phyloP scores from a whole-genome alignment of 768 basidiomycete genomes.

The Steccherinum ochraceum region DNA sequence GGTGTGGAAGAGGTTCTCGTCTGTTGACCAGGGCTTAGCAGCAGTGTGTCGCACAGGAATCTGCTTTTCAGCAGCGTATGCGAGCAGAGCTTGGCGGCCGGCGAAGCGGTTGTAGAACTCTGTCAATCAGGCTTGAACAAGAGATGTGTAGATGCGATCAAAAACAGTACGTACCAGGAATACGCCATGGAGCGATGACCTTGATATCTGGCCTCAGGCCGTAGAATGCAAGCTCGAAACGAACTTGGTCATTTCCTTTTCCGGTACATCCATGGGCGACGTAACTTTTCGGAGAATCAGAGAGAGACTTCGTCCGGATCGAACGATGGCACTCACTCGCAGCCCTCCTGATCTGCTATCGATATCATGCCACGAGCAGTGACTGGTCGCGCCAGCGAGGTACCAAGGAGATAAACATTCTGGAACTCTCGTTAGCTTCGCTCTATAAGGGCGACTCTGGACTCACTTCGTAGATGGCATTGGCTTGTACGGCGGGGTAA shows the following conservation, averaged over 20 bases:
- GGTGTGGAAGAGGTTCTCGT: constrained; percentile 99
- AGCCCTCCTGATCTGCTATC: constrained; percentile 82
- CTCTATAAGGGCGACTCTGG: background rate
- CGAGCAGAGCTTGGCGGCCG: constrained; percentile 88
- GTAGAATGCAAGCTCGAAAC: constrained; percentile 98
- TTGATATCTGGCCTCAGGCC: constrained; percentile 98
- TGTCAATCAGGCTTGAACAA: constrained; percentile 19
- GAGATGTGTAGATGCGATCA: background rate
- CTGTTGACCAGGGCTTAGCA: constrained; percentile 98
- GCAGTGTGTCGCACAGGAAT: constrained; percentile 95
- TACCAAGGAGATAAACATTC: constrained; percentile 96
- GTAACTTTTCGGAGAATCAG: constrained; percentile 43
- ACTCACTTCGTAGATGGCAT: constrained; percentile 93
- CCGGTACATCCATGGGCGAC: constrained; percentile 99
- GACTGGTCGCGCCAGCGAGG: constrained; percentile 95
- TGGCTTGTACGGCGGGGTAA: constrained; percentile 97
- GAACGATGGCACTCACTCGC: constrained; percentile 65
- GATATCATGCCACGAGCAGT: constrained; percentile 99
- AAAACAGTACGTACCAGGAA: constrained; percentile 57
- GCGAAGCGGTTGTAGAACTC: constrained; percentile 98
- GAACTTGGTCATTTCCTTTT: constrained; percentile 99
- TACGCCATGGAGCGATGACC: constrained; percentile 97
- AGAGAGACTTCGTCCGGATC: background rate
- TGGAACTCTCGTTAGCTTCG: constrained; percentile 20
- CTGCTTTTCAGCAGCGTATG: constrained; percentile 78